Base-by-base conservation (phyloP, 2,329 filamentous ascomycete species). In the Sarocladiaceae sp. region DNA sequence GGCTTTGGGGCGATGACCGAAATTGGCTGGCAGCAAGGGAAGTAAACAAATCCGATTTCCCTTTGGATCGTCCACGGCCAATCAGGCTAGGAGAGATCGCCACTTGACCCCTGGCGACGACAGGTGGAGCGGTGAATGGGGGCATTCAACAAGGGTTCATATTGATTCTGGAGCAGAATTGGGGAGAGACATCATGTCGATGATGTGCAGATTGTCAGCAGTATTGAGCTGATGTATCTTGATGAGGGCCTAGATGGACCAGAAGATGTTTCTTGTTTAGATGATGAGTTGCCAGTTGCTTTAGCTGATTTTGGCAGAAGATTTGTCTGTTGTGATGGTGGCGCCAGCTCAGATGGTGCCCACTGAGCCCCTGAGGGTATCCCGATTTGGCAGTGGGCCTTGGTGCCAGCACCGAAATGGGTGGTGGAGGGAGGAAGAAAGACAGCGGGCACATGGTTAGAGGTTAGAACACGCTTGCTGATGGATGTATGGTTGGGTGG, bases 321-420 rank as follows among this genome's bases (percentile, higher is more conserved):
- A n/a, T n/a, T n/a, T n/a, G n/a, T n/a, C n/a, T n/a, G n/a, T n/a
- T n/a, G n/a, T n/a, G n/a, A n/a, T n/a, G n/a, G n/a, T n/a, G n/a
- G n/a, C n/a, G n/a, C n/a, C n/a, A n/a, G n/a, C n/a, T n/a, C n/a
- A n/a, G n/a, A n/a, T n/a, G 29, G 34, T 39, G 34, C 20, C 23
- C 24, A 41, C 37, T 16, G 23, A 41, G 24, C 37, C 37, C 37
- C 37, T 41, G 37, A 41, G n/a, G n/a, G n/a, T n/a, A 29, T 29
- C 37, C 37, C 37, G 37, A 41, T 41, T 41, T 29, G 37, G 37
- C 20, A 24, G 37, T 27, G 37, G 37, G 37, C 37, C 37, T 29
- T 5, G 23, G 23, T 41, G 7, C 29, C 23, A 29, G 23, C 37
- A 27, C 37, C 37, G 23, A 29, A 41, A 41, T 19, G 23, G n/a